These are phyloP conservation scores for Wickerhamomyces sp. DNA, from an alignment of 1,139 yeast genomes.

Conservation along the genomic window DNA sequence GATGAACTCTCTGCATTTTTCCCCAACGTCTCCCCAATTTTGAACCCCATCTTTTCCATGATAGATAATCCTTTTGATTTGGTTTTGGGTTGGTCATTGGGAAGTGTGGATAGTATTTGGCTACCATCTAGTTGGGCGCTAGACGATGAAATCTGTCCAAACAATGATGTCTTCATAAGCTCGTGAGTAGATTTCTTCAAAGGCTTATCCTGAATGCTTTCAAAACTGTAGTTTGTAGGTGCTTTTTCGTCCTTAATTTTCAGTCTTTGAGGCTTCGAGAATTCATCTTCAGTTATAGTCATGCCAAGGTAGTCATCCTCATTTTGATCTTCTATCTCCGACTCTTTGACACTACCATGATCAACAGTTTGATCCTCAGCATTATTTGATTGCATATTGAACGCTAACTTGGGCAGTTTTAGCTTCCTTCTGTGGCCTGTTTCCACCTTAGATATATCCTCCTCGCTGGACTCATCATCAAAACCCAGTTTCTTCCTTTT, in stretches of 20 bases:
- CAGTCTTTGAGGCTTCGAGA: constrained; percentile 6
- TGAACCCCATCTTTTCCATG: constrained; percentile 55
- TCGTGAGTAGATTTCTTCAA: background rate
- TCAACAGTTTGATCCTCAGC: constrained; percentile 21
- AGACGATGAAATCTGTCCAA: constrained; percentile 5
- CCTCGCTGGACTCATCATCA: constrained; percentile 17
- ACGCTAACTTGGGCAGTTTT: constrained; percentile 11
- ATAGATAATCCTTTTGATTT: constrained; percentile 43
- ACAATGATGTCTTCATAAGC: constrained; percentile 8
- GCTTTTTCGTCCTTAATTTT: background rate
- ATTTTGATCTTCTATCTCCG: background rate
- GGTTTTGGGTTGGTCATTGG: constrained; percentile 2
- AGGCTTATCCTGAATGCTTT: background rate
- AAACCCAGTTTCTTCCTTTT: constrained; percentile 25
- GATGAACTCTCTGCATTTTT: constrained; percentile 13
- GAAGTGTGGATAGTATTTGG: constrained; percentile 11
- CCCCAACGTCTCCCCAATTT: constrained; percentile 41
- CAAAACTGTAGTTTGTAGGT: background rate
- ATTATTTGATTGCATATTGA: constrained; percentile 2
- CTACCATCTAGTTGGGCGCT: background rate
- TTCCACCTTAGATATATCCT: background rate
- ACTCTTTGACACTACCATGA: constrained; percentile 5
- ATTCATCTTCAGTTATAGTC: constrained; percentile 10
- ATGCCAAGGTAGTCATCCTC: constrained; percentile 15
- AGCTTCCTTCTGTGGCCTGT: background rate